Evolutionary conservation across 352 stramenopile species (phyloP), one percentile per base, ranked within the genome.

Genomic region (Phytophthora idaei): DNA sequence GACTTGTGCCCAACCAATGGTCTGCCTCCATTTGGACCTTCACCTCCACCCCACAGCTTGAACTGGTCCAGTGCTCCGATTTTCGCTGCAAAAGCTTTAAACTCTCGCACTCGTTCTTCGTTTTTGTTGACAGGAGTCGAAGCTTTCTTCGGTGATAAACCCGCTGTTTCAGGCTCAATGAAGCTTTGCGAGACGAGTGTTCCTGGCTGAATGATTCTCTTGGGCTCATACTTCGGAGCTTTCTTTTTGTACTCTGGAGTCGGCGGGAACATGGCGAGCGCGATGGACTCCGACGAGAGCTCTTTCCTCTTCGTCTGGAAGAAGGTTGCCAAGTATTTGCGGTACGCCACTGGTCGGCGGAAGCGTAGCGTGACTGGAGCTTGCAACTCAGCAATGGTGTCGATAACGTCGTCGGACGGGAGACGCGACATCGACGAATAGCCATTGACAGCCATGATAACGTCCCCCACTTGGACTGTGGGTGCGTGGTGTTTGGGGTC

Each of bases 401-500:
- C 81, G 17, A 90, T 86, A 4, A 84, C 64, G 10, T 92, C 83
- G 41, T 90, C 81, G 0, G 78, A 78, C 3, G 73, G 48, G 47
- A 85, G 80, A n/a, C 64, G 69, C 7, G 76, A 71, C 15, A 87
- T 71, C 4, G 73, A 76, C 11, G 69, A 45, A 44, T 86, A 81
- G 11, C 69, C 80, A 52, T 90, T 90, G n/a, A 92, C 77, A 10
- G 74, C 76, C 68, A 90, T 83, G 32, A 92, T 59, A 21, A 92
- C 83, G 46, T 92, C 83, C 6, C 83, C 83, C 15, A 92, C 77
- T 48, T 89, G 73, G 12, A 90, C 61, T 15, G 55, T 57, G 2
- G 71, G 72, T 0, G 70, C 63, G 42, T 87, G 73, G 1, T 71
- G 25, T 51, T 87, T 88, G 2, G 81, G 76, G 54, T 91, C 78